Base-by-base conservation (phyloP, 164 flowering plant genomes). In the grape (Vitis vinifera) region DNA sequence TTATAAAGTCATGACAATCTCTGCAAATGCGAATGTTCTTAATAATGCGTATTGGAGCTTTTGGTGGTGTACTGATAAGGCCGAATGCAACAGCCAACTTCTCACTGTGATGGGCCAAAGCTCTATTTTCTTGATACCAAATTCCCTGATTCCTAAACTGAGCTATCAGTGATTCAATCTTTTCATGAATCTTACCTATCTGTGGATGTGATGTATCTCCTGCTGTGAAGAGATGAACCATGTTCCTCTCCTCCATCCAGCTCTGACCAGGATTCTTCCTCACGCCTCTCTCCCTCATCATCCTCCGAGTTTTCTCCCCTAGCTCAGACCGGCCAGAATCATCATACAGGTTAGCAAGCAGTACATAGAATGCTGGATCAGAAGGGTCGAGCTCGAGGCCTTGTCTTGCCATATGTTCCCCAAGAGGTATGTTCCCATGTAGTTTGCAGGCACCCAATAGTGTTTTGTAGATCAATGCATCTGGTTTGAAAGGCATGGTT, bases 311-410 rank as follows among this genome's bases (percentile, higher is more conserved):
- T 15, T 68, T 72, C 53, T 78, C 77, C 9, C 78, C 87, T 15
- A 75, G 74, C 1, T 78, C 85, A 10, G 72, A 67, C 62, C 49
- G 75, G 9, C 87, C 87, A 12, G 67, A 61, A n/a, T 74, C 76
- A 29, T 82, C 84, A 62, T 87, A 89, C 67, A 89, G 74, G 69
- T 78, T 81, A 52, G 86, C 81, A 51, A 87, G 89, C 60, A 89
- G 73, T 47, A 78, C 61, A 80, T 87, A 85, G 17, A 83, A 73
- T 44, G 81, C 78, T 14, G 88, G 84, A 71, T 89, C 89, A 5
- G 59, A 63, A 19, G 88, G 88, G 57, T 87, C 80, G 47, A 86
- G 80, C 60, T 76, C 78, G 13, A 87, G 66, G 59, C 83, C 84
- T 53, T 55, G 53, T 60, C 82, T 80, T 27, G 88, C 89, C 79